Conservation (phyloP, 2,329 filamentous ascomycete species). For the Nigrospora oryzae region DNA sequence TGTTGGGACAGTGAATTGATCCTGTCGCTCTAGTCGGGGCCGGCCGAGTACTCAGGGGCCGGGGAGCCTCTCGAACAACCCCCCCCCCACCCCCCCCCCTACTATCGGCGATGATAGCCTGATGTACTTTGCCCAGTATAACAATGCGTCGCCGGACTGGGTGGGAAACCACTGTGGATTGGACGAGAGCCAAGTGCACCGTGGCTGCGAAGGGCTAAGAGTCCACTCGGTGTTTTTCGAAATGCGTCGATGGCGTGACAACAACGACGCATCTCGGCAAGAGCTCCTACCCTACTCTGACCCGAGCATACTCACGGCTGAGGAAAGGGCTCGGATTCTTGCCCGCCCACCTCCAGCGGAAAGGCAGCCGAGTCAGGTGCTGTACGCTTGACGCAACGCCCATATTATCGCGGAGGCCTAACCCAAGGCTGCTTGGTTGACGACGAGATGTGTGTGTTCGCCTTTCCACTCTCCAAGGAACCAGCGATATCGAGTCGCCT, state of each 20-base stretch:
- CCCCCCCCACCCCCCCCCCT: too few relatives aligned
- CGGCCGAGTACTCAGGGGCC: conserved; percentile 29
- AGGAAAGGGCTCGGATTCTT: conserved; percentile 27
- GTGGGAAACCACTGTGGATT: conserved; percentile 33
- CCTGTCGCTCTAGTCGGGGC: conserved; percentile 22
- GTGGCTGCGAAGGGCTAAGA: conserved; percentile 30
- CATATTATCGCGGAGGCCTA: conserved; percentile 19
- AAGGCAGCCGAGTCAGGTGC: conserved; percentile 17
- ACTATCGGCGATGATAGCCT: conserved; percentile 27
- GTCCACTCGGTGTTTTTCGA: conserved; percentile 30
- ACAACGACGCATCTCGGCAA: conserved; percentile 15
- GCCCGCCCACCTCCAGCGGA: conserved; percentile 18
- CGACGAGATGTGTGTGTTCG: conserved; percentile 24
- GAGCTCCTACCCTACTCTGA: conserved; percentile 21
- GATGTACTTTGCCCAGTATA: conserved; percentile 30
- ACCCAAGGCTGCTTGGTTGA: conserved; percentile 24
- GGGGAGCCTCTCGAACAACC: conserved; percentile 24
- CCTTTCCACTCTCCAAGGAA: conserved; percentile 28
- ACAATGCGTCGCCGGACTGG: conserved; percentile 25
- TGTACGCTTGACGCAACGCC: conserved; percentile 27
- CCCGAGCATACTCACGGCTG: conserved; percentile 18
- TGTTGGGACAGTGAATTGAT: conserved; percentile 31
- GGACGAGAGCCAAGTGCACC: conserved; percentile 24
- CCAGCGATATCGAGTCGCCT: conserved; percentile 19
- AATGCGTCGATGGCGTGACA: conserved; percentile 30